Evolutionary conservation across 495 filamentous ascomycete species (phyloP).

Genomic region (Chlorociboria aeruginascens): DNA sequence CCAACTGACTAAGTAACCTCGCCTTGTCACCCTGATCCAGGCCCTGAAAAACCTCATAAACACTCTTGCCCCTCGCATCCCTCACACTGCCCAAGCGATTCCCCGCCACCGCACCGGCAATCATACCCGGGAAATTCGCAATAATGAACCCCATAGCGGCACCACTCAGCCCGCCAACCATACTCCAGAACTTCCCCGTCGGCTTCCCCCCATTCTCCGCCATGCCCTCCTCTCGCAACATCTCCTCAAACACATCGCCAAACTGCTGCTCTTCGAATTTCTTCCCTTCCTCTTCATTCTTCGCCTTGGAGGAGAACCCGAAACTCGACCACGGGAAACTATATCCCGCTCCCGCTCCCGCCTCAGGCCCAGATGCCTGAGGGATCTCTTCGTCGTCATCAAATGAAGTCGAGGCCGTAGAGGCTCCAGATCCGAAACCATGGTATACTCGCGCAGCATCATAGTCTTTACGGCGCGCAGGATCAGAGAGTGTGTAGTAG

Average conservation of each 20-base stretch:
- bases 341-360: constrained; percentile 17
- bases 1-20: constrained; percentile 62
- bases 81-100: constrained; percentile 80
- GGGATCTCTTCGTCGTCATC: constrained; percentile 50
- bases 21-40: constrained; percentile 70
- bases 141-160: constrained; percentile 91
- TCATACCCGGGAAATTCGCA: constrained; percentile 74
- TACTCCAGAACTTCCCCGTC: constrained; percentile 70
- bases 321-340: constrained; percentile 53
- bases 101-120: constrained; percentile 87
- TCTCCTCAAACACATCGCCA: constrained; percentile 89
- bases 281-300: constrained; percentile 31
- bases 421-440: constrained; percentile 28
- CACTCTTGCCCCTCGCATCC: constrained; percentile 87
- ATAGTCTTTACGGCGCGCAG: constrained; percentile 72
- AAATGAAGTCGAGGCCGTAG: constrained; percentile 26
- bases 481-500: constrained; percentile 88
- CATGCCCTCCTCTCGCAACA: constrained; percentile 88
- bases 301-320: constrained; percentile 35
- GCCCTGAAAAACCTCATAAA: constrained; percentile 68
- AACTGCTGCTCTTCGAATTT: constrained; percentile 62
- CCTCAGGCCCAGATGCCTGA: constrained; percentile 17
- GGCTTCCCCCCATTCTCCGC: constrained; percentile 45
- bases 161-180: constrained; percentile 77
- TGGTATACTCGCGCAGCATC: constrained; percentile 45